Conservation (phyloP, 257 asterid species). For the Marsdenia floribunda region DNA sequence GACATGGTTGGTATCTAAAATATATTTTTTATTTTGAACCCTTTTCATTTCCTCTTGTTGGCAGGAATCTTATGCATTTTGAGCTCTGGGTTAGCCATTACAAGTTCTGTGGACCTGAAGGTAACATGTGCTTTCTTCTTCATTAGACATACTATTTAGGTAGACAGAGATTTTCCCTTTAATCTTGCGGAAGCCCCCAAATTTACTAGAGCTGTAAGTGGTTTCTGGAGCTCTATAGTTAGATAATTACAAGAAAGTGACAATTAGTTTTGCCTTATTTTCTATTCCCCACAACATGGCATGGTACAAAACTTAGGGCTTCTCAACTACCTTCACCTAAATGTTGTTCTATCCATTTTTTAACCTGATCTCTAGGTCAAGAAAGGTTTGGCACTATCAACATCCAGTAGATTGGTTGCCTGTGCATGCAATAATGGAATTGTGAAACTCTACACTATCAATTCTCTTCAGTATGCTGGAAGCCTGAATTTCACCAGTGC, state of each 20-base stretch:
- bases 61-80: slow-evolving; percentile 60
- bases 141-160: neutral
- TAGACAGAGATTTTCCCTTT: neutral
- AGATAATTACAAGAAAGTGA: neutral
- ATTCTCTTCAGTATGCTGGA: slow-evolving; percentile 50
- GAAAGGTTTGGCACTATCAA: slow-evolving; percentile 54
- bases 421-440: slow-evolving; percentile 70
- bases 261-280: neutral
- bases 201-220: neutral
- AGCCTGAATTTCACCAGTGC: slow-evolving; percentile 43
- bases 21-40: neutral
- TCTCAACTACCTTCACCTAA: neutral
- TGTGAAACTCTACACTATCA: slow-evolving; percentile 39
- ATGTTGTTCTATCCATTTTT: slow-evolving; percentile 1
- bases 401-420: slow-evolving; percentile 55
- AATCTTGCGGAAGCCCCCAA: neutral
- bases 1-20: slow-evolving; percentile 2
- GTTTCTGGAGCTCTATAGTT: neutral
- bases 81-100: slow-evolving; percentile 35
- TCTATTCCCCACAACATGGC: neutral
- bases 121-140: slow-evolving; percentile 24
- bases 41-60: slow-evolving; percentile 14
- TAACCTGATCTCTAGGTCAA: slow-evolving; percentile 45
- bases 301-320: neutral
- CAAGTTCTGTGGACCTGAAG: slow-evolving; percentile 53